A percentile compares a stretch with the other conserved stretches of the same genome.
These are phyloP conservation scores for Coprinopsis sp. DNA, from an alignment of 768 basidiomycete genomes.

Conservation along the genomic window DNA sequence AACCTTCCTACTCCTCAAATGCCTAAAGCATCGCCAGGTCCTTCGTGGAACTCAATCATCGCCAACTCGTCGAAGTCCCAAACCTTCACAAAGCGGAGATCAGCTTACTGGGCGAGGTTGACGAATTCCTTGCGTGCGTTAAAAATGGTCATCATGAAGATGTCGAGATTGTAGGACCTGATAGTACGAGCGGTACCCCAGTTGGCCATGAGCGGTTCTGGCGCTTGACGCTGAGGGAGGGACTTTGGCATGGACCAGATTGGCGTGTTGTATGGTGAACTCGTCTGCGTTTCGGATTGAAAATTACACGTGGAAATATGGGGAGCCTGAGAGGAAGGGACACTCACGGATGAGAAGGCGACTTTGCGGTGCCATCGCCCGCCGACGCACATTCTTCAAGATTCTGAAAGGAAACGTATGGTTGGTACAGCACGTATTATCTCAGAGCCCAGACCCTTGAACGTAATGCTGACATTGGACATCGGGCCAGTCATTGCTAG, in stretches of 20 bases:
- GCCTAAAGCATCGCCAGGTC: background rate
- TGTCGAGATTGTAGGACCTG: slow-evolving; percentile 42
- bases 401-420: no score
- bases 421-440: no score
- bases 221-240: slow-evolving; percentile 23
- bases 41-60: slow-evolving; percentile 22
- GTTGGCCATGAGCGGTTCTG: slow-evolving; percentile 44
- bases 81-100: slow-evolving; percentile 27
- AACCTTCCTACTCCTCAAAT: background rate
- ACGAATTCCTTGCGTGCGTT: slow-evolving; percentile 38
- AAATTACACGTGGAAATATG: background rate
- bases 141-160: slow-evolving; percentile 40
- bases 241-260: slow-evolving; percentile 10
- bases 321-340: background rate
- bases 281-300: slow-evolving; percentile 26
- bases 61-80: slow-evolving; percentile 29
- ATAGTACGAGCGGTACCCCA: slow-evolving; percentile 41
- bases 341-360: slow-evolving; percentile 34
- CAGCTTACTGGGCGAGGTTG: slow-evolving; percentile 26
- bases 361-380: slow-evolving; percentile 30
- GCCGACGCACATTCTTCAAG: slow-evolving; percentile 28
- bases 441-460: no score
- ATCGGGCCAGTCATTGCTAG: slow-evolving; percentile 41
- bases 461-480: no score
- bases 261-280: slow-evolving; percentile 29